A percentile compares a stretch with the other conserved stretches of the same genome.
phyloP scores from a whole-genome alignment of 2,329 filamentous ascomycete species.

The Aureobasidium sp. region DNA sequence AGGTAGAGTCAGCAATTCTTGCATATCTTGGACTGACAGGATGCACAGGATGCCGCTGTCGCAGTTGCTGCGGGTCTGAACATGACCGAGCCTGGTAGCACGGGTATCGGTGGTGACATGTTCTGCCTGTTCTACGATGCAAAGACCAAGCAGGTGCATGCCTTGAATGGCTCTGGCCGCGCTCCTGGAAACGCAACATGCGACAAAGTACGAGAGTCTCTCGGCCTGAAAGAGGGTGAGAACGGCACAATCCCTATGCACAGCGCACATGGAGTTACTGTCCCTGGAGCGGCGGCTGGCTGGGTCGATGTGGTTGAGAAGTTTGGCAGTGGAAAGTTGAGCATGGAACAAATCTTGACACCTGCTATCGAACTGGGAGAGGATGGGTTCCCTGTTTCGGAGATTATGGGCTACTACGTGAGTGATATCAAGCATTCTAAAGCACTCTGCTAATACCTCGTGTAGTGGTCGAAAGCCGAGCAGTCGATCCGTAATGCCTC shows the following conservation, averaged over 20 bases:
- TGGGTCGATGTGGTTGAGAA: conserved; percentile 85
- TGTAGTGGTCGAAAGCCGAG: conserved; percentile 65
- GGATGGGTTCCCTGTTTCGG: conserved; percentile 80
- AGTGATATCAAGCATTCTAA: too few relatives aligned
- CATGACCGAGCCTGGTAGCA: conserved; percentile 85
- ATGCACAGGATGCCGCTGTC: conserved; percentile 76
- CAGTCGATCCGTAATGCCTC: conserved; percentile 59
- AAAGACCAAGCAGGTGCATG: conserved; percentile 68
- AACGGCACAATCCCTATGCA: conserved; percentile 57
- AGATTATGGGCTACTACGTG: conserved; percentile 62
- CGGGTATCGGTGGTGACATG: conserved; percentile 94
- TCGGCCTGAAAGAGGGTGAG: conserved; percentile 54
- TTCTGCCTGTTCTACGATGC: conserved; percentile 92
- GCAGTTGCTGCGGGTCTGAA: conserved; percentile 89
- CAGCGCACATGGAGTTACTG: conserved; percentile 73
- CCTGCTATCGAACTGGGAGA: conserved; percentile 83
- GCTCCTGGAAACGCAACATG: conserved; percentile 61
- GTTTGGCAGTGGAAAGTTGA: conserved; percentile 81
- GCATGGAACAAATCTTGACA: conserved; percentile 63
- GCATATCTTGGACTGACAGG: not conserved
- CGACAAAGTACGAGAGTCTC: conserved; percentile 58
- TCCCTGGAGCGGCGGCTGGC: conserved; percentile 83
- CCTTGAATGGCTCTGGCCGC: conserved; percentile 89
- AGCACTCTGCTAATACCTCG: not conserved
- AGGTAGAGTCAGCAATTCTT: conserved; percentile 27